phyloP scores from a whole-genome alignment of 2,329 filamentous ascomycete species.

The Scopulariopsis brevicaulis region DNA sequence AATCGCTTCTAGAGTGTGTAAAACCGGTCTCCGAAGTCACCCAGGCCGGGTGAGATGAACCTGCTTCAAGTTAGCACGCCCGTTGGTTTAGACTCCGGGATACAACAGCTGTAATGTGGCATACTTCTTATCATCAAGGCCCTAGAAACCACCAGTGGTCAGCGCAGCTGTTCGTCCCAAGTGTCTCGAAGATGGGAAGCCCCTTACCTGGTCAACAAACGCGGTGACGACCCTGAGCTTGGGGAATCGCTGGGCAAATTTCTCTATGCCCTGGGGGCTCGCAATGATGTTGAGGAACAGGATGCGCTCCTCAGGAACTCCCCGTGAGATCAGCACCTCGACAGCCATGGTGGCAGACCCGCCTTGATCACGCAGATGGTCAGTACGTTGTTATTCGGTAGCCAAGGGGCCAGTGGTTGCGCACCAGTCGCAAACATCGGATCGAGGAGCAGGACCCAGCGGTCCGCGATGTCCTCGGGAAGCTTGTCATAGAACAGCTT shows the following conservation, averaged over 20 bases:
- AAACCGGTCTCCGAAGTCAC: conserved; percentile 92
- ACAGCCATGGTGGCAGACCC: conserved; percentile 96
- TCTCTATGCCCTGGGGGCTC: conserved; percentile 84
- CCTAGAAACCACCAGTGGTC: conserved; percentile 25
- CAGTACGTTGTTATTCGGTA: not conserved
- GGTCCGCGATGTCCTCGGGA: conserved; percentile 79
- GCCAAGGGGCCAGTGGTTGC: not conserved
- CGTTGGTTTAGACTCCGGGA: not conserved
- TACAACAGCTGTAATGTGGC: conserved; percentile 13
- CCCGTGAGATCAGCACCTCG: conserved; percentile 78
- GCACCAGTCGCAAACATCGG: conserved; percentile 98
- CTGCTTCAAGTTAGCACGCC: conserved; percentile 39
- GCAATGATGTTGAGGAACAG: conserved; percentile 95
- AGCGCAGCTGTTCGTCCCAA: conserved; percentile 8
- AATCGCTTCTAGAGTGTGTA: conserved; percentile 54
- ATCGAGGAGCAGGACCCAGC: conserved; percentile 90
- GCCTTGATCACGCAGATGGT: conserved; percentile 35
- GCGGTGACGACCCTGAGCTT: conserved; percentile 86
- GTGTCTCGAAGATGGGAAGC: not conserved
- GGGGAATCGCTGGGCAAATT: conserved; percentile 82
- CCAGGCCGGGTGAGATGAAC: conserved; percentile 88
- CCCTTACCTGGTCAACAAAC: conserved; percentile 70
- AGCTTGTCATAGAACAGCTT: conserved; percentile 98
- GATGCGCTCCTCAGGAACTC: conserved; percentile 90
- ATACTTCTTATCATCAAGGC: conserved; percentile 96